Conservation (phyloP, 1,284 basidiomycete species). For the Irpex sp. region DNA sequence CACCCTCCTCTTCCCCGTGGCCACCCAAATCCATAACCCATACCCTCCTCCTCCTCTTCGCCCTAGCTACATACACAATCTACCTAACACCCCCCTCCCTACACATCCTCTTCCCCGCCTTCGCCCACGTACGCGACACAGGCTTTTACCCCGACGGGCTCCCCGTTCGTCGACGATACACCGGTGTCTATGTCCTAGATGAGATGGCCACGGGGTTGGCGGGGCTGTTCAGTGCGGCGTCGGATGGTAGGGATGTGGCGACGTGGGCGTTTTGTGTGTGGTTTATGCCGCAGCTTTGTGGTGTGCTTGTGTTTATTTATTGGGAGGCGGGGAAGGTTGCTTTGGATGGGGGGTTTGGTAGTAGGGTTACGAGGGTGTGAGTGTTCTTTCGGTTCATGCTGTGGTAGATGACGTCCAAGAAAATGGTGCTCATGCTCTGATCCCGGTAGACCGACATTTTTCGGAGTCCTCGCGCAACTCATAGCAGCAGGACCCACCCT, state of each 20-base stretch:
- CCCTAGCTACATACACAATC: not conserved
- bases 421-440: too few relatives aligned
- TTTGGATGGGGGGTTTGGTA: not conserved
- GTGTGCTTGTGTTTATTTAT: not conserved
- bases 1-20: too few relatives aligned
- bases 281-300: conserved; percentile 3
- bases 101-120: not conserved
- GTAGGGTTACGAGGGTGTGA: not conserved
- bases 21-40: too few relatives aligned
- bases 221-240: not conserved
- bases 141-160: conserved; percentile 1
- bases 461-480: not conserved
- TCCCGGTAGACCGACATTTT: not conserved
- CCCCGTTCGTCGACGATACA: conserved; percentile 2
- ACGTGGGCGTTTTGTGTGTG: not conserved
- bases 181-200: not conserved
- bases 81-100: not conserved
- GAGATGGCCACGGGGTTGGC: not conserved
- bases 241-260: not conserved
- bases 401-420: too few relatives aligned
- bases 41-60: not conserved
- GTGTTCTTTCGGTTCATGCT: not conserved
- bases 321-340: not conserved
- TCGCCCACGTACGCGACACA: not conserved
- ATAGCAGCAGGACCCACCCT: not conserved